Evolutionary conservation across 78 protist genomes (phyloP), one percentile per base, ranked within the genome.

Genomic region (Neovahlkampfia damariscottae): DNA sequence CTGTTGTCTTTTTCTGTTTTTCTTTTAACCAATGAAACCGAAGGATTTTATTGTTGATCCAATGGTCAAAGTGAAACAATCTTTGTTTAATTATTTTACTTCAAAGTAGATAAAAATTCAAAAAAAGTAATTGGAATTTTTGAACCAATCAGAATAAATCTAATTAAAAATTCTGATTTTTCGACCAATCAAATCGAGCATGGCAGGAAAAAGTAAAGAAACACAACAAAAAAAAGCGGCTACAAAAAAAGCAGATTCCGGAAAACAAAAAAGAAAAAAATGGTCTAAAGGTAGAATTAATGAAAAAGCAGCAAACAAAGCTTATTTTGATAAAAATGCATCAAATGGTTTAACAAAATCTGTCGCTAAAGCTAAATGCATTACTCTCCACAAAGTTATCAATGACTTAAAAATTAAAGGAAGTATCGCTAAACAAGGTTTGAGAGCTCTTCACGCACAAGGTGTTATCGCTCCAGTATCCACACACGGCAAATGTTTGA

Each of bases 261-360:
- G 8, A 35, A 1, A 3, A 8, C 1, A 30, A 30, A 71, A 71
- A 39, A 71, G 35, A 39, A 71, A 71, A 32, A 71, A 71, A 39
- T 71, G 74, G 74, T 71, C 74, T 8, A 71, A 71, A 39, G 74
- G 74, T 3, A 71, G 31, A 39, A 32, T 71, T 30, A 71, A 71
- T 35, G 74, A 71, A 30, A 71, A 71, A 39, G 35, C 39, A 3
- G 39, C 31, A 35, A 71, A 71, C 74, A 8, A 31, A 28, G 74
- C 35, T 39, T 1, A 3, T 8, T 32, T 71, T 39, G 1, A 1
- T 39, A 1, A 1, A 8, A 32, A 1, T 8, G 35, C 74, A 8
- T 31, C 1, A 35, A 39, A 31, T 39, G 32, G 39, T 39, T 1
- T 71, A 8, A 1, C 29, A 8, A 71, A 71, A 39, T 35, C 31